Conservation (phyloP, 805 yeast species). For the Myxozyma kluyveri region DNA sequence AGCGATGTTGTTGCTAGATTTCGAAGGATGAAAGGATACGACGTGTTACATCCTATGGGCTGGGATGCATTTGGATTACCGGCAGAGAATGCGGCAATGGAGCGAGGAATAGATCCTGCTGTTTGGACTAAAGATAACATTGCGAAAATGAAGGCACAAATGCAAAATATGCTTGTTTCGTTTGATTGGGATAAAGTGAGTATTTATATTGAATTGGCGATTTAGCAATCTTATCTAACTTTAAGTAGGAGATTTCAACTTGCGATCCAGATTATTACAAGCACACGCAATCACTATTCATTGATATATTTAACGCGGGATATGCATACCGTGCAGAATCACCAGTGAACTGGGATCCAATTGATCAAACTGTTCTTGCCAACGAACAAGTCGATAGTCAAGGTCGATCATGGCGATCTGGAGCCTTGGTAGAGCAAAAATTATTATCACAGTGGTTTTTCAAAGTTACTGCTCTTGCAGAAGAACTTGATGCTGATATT, state of each 20-base stretch:
- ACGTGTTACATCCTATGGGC: slow-evolving; percentile 95
- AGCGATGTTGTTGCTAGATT: slow-evolving; percentile 80
- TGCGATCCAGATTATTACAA: slow-evolving; percentile 84
- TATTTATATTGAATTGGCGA: neutral
- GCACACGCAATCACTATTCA: slow-evolving; percentile 87
- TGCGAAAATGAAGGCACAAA: slow-evolving; percentile 79
- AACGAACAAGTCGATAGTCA: slow-evolving; percentile 92
- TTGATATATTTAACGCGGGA: slow-evolving; percentile 68
- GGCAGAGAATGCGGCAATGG: slow-evolving; percentile 97
- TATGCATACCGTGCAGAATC: slow-evolving; percentile 84
- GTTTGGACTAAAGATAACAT: slow-evolving; percentile 82
- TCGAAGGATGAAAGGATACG: slow-evolving; percentile 68
- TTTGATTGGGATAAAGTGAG: slow-evolving; percentile 75
- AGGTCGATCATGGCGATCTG: slow-evolving; percentile 95
- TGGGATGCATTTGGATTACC: slow-evolving; percentile 99
- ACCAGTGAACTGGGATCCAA: slow-evolving; percentile 96
- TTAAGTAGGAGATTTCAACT: slow-evolving; percentile 68
- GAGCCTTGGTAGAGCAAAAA: slow-evolving; percentile 85
- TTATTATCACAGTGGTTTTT: slow-evolving; percentile 89
- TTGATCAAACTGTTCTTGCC: slow-evolving; percentile 91
- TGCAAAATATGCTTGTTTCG: slow-evolving; percentile 72
- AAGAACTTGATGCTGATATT: slow-evolving; percentile 63
- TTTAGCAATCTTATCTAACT: neutral
- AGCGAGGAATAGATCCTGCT: slow-evolving; percentile 72
- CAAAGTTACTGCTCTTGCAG: slow-evolving; percentile 80